Evolutionary conservation across 1,139 yeast genomes (phyloP), one percentile per base, ranked within the genome.

Genomic region (Candida anutae): DNA sequence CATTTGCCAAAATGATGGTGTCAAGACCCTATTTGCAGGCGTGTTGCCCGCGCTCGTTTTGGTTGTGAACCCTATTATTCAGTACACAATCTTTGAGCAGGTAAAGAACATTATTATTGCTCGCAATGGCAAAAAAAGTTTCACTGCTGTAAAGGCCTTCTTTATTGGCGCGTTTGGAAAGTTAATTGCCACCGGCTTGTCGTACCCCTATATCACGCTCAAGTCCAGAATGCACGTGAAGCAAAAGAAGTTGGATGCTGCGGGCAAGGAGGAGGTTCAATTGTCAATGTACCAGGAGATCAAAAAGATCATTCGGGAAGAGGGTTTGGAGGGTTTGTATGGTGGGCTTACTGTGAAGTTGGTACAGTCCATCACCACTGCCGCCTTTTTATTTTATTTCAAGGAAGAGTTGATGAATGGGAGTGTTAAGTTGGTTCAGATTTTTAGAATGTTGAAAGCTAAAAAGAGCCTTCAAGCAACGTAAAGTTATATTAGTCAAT

Each of bases 1-100:
- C 19, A 81, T 88, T 30, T 58, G 77, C 34, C 67, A 72, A 43
- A 68, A 68, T 24, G 95, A 84, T 43, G 96, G 96, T 1, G 49
- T 77, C 27, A 53, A 53, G 24, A 74, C 90, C 12, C 65, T 88
- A 30, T 85, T 87, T 55, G 79, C 84, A 13, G 95, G 96, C 5
- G 74, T 88, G 13, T 66, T 79, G 16, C 96, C 96, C 1, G 95
- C 96, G 2, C 66, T 88, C 44, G 75, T 85, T 27, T 66, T 88
- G 35, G 95, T 87, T 30, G 50, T 79, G 40, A 88, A 88, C 51
- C 96, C 97, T 23, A 80, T 88, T 37, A 78, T 88, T 38, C 96
- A 87, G 54, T 88, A 87, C 60, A 84, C 96, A 29, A 74, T 84
- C 27, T 88, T 81, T 52, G 97, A 88, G 58, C 95, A 85, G 55